Evolutionary conservation across 306 rosid species (phyloP).

Genomic region (Sphenostylis stenocarpa): DNA sequence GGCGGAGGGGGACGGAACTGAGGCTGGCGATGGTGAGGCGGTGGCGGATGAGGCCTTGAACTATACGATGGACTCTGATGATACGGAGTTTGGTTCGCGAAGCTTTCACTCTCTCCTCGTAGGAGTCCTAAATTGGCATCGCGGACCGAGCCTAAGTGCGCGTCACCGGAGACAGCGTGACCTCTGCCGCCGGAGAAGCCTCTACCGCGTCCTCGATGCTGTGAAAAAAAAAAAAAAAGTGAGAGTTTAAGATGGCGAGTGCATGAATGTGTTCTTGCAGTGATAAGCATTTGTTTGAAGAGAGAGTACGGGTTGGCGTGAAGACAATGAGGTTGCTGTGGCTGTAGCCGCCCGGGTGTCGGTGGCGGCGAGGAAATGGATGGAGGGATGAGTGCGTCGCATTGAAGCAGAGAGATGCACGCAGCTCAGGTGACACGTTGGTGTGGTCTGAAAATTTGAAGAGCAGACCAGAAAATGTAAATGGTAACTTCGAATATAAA

Average conservation of each 20-base stretch:
- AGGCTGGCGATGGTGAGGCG: conserved; percentile 27
- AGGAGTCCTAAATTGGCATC: conserved; percentile 62
- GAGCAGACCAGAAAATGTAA: too few species aligned
- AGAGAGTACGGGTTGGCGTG: conserved; percentile 47
- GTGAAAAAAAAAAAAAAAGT: conserved; percentile 21
- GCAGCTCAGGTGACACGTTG: too few species aligned
- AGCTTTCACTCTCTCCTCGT: conserved; percentile 47
- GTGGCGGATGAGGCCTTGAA: conserved; percentile 25
- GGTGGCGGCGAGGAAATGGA: conserved; percentile 43
- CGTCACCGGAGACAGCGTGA: conserved; percentile 55
- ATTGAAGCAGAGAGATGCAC: conserved; percentile 26
- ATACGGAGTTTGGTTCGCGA: conserved; percentile 33
- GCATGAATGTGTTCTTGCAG: neutral
- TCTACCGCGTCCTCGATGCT: conserved; percentile 69
- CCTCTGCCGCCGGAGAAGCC: conserved; percentile 54
- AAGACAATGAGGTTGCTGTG: conserved; percentile 49
- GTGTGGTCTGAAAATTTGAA: too few species aligned
- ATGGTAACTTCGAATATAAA: too few species aligned
- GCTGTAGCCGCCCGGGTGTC: conserved; percentile 30
- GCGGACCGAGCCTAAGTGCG: conserved; percentile 55
- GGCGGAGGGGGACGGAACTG: conserved; percentile 32
- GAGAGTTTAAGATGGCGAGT: neutral
- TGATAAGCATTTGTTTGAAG: neutral
- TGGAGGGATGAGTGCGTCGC: conserved; percentile 53
- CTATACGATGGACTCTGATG: conserved; percentile 27